Evolutionary conservation across 345 rosid genomes (phyloP), one percentile per base, ranked within the genome.

Genomic region (Linum trigynum): DNA sequence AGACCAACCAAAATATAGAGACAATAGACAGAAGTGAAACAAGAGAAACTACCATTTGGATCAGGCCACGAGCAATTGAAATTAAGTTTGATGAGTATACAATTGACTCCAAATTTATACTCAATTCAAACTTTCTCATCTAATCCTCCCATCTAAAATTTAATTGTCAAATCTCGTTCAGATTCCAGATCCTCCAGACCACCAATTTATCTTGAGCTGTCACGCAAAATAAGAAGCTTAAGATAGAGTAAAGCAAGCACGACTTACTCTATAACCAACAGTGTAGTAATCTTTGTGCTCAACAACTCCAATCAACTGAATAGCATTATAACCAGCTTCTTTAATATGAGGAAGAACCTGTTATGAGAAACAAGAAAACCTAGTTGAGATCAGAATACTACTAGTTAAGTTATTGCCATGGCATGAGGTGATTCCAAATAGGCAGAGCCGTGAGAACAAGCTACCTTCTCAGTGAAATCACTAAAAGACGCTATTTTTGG

Each of bases 211-310:
- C 12, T 45, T 45, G 51, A 45, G 51, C 51, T 45, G 51, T 45
- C 51, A 7, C 7, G 51, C 38, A 42, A 66, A 62, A 67, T 17
- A 39, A 36, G 64, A 56, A 14, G 38, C n/a, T 32, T 11, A 74
- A 57, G 16, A 74, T 55, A 16, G 37, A 8, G 41, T 50, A 48
- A 67, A 51, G 16, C 71, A 55, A 57, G 59, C 36, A 16, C 51
- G 58, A 73, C 97, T 80, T 74, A 92, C 98, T 80, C 89, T 85
- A 71, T 92, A 92, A 55, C 98, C 98, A 74, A 82, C 89, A 64
- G 92, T 88, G 72, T 81, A 88, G 72, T 92, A 92, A 75, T 90
- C 98, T 79, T 88, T 92, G 81, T 92, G 98, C 84, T 92, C 98
- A 64, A 84, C 79, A 55, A 86, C 82, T 67, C 97, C 98, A 77